phyloP scores from a whole-genome alignment of 441 rosid species.

The Brassica hybrid region DNA sequence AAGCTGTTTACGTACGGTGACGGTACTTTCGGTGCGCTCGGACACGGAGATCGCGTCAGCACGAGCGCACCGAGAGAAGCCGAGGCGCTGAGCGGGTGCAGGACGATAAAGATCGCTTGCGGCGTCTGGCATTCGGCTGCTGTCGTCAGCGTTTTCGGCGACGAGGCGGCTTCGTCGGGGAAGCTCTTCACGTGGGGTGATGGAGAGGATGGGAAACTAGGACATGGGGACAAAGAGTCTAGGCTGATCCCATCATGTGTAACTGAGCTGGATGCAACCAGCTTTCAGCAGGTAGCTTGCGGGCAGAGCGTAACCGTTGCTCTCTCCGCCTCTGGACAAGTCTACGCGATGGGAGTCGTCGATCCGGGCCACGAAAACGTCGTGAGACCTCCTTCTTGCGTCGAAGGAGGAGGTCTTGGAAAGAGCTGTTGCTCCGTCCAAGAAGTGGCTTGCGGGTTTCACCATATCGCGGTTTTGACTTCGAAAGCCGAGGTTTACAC shows the following conservation, averaged over 20 bases:
- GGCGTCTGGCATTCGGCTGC: slow-evolving; percentile 88
- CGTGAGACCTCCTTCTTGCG: slow-evolving; percentile 56
- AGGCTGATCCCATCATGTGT: slow-evolving; percentile 62
- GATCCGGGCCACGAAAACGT: slow-evolving; percentile 52
- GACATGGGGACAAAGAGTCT: slow-evolving; percentile 65
- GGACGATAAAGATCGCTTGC: slow-evolving; percentile 59
- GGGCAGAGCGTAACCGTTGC: slow-evolving; percentile 69
- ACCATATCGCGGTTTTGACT: slow-evolving; percentile 63
- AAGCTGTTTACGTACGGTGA: slow-evolving; percentile 72
- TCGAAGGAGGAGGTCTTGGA: slow-evolving; percentile 51
- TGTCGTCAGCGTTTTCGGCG: slow-evolving; percentile 54
- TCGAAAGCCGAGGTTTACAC: slow-evolving; percentile 71
- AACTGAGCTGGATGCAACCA: slow-evolving; percentile 48
- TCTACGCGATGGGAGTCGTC: slow-evolving; percentile 60
- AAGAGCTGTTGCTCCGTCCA: slow-evolving; percentile 56
- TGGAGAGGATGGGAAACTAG: slow-evolving; percentile 74
- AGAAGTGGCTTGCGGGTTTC: slow-evolving; percentile 74
- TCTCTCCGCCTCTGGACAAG: slow-evolving; percentile 60
- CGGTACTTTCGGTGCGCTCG: slow-evolving; percentile 74
- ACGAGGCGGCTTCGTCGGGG: slow-evolving; percentile 48
- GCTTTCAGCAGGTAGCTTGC: slow-evolving; percentile 67
- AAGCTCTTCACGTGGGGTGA: slow-evolving; percentile 80
- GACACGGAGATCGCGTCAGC: slow-evolving; percentile 65
- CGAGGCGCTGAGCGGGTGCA: slow-evolving; percentile 54
- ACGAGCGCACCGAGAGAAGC: slow-evolving; percentile 64